Conservation (phyloP, 495 filamentous ascomycete species). For the Talaromyces adpressus region DNA sequence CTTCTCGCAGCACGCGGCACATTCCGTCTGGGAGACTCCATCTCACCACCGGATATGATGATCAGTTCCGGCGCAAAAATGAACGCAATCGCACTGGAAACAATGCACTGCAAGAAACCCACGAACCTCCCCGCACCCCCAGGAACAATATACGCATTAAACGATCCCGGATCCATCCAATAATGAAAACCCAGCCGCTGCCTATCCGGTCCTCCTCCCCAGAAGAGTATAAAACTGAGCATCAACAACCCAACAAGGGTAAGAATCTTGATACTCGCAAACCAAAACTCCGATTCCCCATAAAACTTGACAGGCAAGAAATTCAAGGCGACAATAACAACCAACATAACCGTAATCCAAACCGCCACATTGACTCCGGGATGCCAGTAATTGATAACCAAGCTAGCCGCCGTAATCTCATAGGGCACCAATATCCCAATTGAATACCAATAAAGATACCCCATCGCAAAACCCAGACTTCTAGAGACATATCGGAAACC, state of each 20-base stretch:
- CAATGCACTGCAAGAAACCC: conserved; percentile 31
- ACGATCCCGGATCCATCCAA: conserved; percentile 62
- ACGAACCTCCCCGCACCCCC: conserved; percentile 33
- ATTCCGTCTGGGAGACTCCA: conserved; percentile 66
- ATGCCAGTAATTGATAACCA: conserved; percentile 69
- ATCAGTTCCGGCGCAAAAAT: conserved; percentile 62
- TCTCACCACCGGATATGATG: conserved; percentile 72
- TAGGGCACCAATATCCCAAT: conserved; percentile 60
- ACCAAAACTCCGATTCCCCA: conserved; percentile 70
- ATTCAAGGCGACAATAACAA: conserved; percentile 58
- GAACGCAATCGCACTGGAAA: conserved; percentile 39
- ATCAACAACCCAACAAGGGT: conserved; percentile 65
- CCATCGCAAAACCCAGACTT: conserved; percentile 64
- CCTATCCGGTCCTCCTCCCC: conserved; percentile 55
- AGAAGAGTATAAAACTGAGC: conserved; percentile 58
- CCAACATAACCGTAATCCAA: conserved; percentile 65
- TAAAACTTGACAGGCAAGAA: conserved; percentile 61
- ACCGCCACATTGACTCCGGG: conserved; percentile 47
- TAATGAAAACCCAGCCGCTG: conserved; percentile 64
- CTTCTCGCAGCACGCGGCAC: conserved; percentile 72
- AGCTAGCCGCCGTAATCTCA: conserved; percentile 60
- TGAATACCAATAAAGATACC: conserved; percentile 54
- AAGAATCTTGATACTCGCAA: conserved; percentile 68
- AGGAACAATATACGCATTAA: conserved; percentile 45
- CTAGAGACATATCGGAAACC: conserved; percentile 58